Evolutionary conservation across 768 basidiomycete species (phyloP), one percentile per base, ranked within the genome.

Genomic region (Rubroboletus pulcherrimus): DNA sequence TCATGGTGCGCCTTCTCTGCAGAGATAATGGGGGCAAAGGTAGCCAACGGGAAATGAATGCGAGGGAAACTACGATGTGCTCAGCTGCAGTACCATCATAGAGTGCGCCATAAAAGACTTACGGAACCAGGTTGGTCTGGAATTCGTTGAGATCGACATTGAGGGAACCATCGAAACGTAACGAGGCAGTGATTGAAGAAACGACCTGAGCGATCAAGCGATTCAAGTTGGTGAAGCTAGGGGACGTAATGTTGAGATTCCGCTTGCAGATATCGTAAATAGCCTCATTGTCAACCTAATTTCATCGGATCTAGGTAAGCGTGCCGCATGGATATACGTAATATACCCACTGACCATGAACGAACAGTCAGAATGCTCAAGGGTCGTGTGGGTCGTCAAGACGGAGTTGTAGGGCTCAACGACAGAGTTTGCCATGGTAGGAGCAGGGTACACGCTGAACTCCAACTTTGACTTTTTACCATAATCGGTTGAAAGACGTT

Each of bases 401-500:
- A 96, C 91, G 10, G 89, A 87, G 82, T 98, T 98, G 81, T 98
- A 98, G 1, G 96, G 96, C 77, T 98, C 96, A 30, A 98, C 96
- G 51, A 98, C 91, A 11, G 95, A 96, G 75, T 86, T 94, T 31
- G 92, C 88, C 71, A 95, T 81, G 66, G 89, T 88, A 11, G 94
- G 94, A 7, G 94, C 91, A 46, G 95, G 95, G 75, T 96, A 97
- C 41, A 97, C 93, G 62, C 91, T 89, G 80, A 98, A 98, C 75
- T 99, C 95, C 60, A 98, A 84, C 80, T 98, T 98, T 53, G 91
- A 94, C 78, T 98, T 99, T 78, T 98, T 99, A 72, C 96, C 96
- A 65, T 97, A 99, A 74, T 99, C 96, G 55, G 89, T 89, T 17
- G 95, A 95, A 50, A 99, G 85, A 62, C 91, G 86, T 77, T 98